Conservation (phyloP, 352 stramenopile genomes). For the Phytophthora kernoviae region DNA sequence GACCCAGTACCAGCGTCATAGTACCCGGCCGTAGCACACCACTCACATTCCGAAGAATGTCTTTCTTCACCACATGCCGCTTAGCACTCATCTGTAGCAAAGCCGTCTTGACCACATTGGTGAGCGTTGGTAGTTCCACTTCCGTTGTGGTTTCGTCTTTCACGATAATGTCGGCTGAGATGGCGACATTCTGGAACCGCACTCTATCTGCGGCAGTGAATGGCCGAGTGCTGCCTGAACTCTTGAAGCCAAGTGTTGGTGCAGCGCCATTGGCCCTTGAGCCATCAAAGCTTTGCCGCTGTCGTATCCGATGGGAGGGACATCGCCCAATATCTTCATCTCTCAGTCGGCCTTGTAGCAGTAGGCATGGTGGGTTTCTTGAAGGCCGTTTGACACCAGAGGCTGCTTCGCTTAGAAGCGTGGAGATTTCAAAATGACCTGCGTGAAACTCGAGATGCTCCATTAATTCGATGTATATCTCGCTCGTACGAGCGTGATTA, state of each 20-base stretch:
- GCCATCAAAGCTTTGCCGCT: conserved; percentile 15
- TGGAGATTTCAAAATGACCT: neutral
- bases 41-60: conserved; percentile 49
- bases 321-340: too few species aligned
- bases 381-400: too few species aligned
- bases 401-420: too few species aligned
- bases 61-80: conserved; percentile 39
- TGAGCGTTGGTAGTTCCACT: conserved; percentile 28
- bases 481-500: too few species aligned
- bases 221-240: conserved; percentile 22
- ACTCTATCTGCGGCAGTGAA: conserved; percentile 33
- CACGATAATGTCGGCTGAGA: conserved; percentile 30
- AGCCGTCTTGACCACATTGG: conserved; percentile 20
- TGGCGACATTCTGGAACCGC: conserved; percentile 34
- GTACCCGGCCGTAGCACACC: conserved; percentile 25
- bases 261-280: conserved; percentile 14
- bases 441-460: too few species aligned
- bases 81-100: conserved; percentile 26
- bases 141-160: conserved; percentile 18
- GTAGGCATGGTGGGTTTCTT: too few species aligned
- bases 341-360: too few species aligned
- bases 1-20: conserved; percentile 21
- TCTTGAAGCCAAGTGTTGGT: conserved; percentile 18
- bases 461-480: too few species aligned
- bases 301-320: neutral